Conservation (phyloP, 2,329 filamentous ascomycete genomes). For the Ceratocystis cubensis region DNA sequence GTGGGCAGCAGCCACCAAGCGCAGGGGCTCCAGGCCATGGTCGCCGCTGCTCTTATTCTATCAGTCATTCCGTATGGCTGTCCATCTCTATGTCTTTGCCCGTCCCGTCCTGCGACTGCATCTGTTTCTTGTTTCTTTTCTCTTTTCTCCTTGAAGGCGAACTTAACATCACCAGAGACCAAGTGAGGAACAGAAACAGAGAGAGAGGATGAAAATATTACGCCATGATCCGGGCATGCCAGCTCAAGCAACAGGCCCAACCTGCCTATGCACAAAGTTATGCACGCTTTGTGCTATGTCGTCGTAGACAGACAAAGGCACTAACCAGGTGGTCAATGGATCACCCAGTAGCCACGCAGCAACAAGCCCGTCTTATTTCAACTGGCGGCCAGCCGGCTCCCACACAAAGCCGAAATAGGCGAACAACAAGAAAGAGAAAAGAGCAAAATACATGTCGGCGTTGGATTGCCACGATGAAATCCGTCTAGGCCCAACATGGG, state of each 20-base stretch:
- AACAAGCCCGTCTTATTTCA: background rate
- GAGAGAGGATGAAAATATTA: background rate
- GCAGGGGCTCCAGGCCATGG: too few relatives aligned
- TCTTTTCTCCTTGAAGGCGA: background rate
- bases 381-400: background rate
- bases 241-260: background rate
- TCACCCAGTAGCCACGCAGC: too few relatives aligned
- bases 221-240: background rate
- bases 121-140: slow-evolving; percentile 3
- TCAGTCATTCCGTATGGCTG: too few relatives aligned
- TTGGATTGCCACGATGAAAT: slow-evolving; percentile 5
- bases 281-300: background rate
- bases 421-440: background rate
- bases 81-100: background rate
- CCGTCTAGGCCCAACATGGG: slow-evolving; percentile 2
- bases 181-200: background rate
- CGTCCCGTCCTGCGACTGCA: background rate
- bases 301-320: background rate
- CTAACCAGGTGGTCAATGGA: background rate
- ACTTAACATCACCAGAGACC: too few relatives aligned
- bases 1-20: background rate
- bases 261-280: background rate
- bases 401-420: slow-evolving; percentile 1
- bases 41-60: too few relatives aligned
- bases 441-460: background rate